A percentile compares a stretch with the other conserved stretches of the same genome.
Evolutionary conservation across 768 basidiomycete species (phyloP).

Genomic region (Dioszegia crocea): DNA sequence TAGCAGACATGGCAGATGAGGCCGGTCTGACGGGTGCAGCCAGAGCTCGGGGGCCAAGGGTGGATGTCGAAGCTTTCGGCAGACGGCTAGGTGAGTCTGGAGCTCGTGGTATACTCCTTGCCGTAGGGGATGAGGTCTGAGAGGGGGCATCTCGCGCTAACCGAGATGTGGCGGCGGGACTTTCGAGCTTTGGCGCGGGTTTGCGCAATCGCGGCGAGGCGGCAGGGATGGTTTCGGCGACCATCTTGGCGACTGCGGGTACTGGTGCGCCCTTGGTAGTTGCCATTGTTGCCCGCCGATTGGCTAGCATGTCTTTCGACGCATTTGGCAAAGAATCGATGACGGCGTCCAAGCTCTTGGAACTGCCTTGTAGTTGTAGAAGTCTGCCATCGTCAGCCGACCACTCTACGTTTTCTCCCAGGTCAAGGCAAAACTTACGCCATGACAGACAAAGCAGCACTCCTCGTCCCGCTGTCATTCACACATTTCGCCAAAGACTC

Average conservation of each 20-base stretch:
- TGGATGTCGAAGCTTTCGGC: constrained; percentile 12
- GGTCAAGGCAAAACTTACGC: constrained; percentile 56
- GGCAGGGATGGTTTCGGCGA: constrained; percentile 14
- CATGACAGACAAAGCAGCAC: constrained; percentile 74
- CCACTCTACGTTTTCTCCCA: not conserved
- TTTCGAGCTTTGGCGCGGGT: not conserved
- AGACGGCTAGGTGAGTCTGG: constrained; percentile 17
- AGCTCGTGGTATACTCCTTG: constrained; percentile 7
- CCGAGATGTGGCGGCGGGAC: not conserved
- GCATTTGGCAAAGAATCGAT: constrained; percentile 33
- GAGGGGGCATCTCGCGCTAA: not conserved
- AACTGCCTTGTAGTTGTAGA: constrained; percentile 36
- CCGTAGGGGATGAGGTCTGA: not conserved
- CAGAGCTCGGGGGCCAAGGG: constrained; percentile 15
- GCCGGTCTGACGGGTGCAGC: constrained; percentile 8
- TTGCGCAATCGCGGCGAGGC: constrained; percentile 19
- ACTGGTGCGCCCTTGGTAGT: constrained; percentile 20
- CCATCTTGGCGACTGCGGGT: constrained; percentile 17
- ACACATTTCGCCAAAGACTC: constrained; percentile 34
- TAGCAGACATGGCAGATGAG: constrained; percentile 15
- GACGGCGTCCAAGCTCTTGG: constrained; percentile 25
- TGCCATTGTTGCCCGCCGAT: constrained; percentile 37
- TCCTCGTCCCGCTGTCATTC: constrained; percentile 82
- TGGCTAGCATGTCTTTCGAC: constrained; percentile 42
- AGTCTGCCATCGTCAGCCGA: constrained; percentile 24